Base-by-base conservation (phyloP, 495 filamentous ascomycete species). In the Talaromyces stipitatus region DNA sequence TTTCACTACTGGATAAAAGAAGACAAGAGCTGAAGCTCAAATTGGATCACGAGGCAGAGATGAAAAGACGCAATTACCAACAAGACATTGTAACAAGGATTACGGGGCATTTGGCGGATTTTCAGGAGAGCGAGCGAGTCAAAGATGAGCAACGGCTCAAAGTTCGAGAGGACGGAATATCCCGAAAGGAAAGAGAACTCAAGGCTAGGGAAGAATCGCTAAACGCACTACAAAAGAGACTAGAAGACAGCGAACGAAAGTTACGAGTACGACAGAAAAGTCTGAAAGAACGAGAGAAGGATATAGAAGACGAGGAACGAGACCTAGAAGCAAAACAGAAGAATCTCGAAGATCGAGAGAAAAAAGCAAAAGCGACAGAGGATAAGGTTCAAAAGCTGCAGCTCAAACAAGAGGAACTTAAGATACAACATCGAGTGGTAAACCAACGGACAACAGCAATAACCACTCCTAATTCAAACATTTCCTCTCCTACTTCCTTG, bases 1-100 rank as follows among this genome's bases (percentile, higher is more conserved):
- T 55, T 46, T 18, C 33, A 12, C 23, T 55, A 30, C 54, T 55
- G 36, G 26, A 55, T 33, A 28, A 46, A 36, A 55, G 54, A 54
- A 27, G 51, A 27, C 20, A 9, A 48, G 51, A 41, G 51, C 11
- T 16, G 32, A 20, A 38, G 2, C 51, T 54, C 32, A 36, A 1
- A 27, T 20, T 54, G 30, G 28, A 38, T 27, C 30, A 41, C 10
- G 51, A 41, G 32, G 11, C 7, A 1, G 30, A 41, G 11, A 54
- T 18, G 30, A 54, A 54, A 29, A 38, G 29, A 14, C 32, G 14
- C 1, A 11, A 16, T 14, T 33, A 33, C 24, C 11, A 41, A 8
- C 16, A 54, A 26, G 51, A 23, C 12, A 54, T 38, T 0, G 27
- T 54, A n/a, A 33, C 11, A 33, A 54, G 51, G 51, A 36, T 54